Evolutionary conservation across 1,284 basidiomycete species (phyloP), one percentile per base, ranked within the genome.

Genomic region (Cryptococcus sp.): DNA sequence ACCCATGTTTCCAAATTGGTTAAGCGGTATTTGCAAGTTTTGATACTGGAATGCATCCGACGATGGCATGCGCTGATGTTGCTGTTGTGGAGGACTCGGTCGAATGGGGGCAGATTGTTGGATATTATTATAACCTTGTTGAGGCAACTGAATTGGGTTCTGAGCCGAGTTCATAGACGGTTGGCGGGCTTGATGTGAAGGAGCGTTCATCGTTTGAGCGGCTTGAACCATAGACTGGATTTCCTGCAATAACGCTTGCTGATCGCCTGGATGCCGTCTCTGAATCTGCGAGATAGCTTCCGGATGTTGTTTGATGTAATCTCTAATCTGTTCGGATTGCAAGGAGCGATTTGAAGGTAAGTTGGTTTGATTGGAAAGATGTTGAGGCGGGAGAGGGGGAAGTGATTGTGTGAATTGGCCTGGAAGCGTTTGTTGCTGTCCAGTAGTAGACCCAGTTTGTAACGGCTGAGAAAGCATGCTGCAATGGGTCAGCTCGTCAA

Each of bases 381-480:
- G 15, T 47, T 41, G 32, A 41, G 50, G 31, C 44, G 30, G 53
- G 32, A 50, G 7, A 15, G 15, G 41, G 15, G 35, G 7, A 23
- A 48, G 54, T 34, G 38, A 41, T 36, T 46, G 50, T 6, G 10
- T 8, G 14, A 47, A 50, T n/a, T 36, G 36, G 15, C 23, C 42
- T 11, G 7, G 37, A 14, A 32, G 38, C 50, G 42, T 37, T 13
- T 7, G 31, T 43, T 53, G 52, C 23, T 23, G 23, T 23, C 23
- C 23, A 23, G 23, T 23, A 23, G 23, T 23, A 23, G 23, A 23
- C 23, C 23, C 23, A 23, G 23, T 23, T 23, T 23, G 23, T 23
- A 23, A 23, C 23, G 23, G 23, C 23, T 23, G 57, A 5, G 52
- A 53, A 8, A 58, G 52, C 56, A 58, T 58, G 44, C 56, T 58